Conservation (phyloP, 805 yeast species). For the Starmerella riodocensis region DNA sequence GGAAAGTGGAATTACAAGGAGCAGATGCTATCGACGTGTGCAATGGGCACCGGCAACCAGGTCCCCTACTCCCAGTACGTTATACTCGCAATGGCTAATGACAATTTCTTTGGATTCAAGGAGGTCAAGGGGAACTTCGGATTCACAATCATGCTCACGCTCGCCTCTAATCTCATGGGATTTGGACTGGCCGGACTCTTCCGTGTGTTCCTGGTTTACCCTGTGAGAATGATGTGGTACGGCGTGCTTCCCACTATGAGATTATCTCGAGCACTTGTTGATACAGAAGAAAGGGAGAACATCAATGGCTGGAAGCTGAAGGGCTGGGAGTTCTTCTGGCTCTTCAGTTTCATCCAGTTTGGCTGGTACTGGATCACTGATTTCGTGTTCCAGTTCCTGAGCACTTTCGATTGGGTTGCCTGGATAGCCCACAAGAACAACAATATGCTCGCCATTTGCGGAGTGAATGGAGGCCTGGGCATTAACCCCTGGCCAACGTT, state of each 20-base stretch:
- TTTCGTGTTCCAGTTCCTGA: conserved; percentile 46
- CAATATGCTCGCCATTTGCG: conserved; percentile 39
- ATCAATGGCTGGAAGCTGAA: conserved; percentile 36
- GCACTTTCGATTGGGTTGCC: conserved; percentile 49
- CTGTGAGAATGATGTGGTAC: conserved; percentile 43
- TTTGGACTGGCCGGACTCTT: conserved; percentile 55
- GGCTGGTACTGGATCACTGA: conserved; percentile 57
- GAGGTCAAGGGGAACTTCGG: conserved; percentile 30
- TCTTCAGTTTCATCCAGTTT: not conserved
- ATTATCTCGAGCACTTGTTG: conserved; percentile 36
- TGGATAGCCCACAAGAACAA: conserved; percentile 45
- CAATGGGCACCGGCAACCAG: conserved; percentile 22
- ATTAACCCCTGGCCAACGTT: conserved; percentile 41
- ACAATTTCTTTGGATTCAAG: conserved; percentile 19
- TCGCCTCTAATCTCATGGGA: conserved; percentile 51
- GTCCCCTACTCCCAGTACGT: conserved; percentile 25
- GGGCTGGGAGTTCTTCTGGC: not conserved
- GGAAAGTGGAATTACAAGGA: conserved; percentile 34
- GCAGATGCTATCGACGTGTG: conserved; percentile 35
- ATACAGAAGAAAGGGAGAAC: conserved; percentile 9
- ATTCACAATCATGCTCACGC: conserved; percentile 39
- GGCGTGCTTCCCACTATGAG: conserved; percentile 36
- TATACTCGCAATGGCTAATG: conserved; percentile 26
- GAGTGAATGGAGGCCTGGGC: conserved; percentile 33
- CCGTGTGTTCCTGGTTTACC: conserved; percentile 46